Conservation (phyloP, 768 basidiomycete species). For the Termitomyces bulborhizus region DNA sequence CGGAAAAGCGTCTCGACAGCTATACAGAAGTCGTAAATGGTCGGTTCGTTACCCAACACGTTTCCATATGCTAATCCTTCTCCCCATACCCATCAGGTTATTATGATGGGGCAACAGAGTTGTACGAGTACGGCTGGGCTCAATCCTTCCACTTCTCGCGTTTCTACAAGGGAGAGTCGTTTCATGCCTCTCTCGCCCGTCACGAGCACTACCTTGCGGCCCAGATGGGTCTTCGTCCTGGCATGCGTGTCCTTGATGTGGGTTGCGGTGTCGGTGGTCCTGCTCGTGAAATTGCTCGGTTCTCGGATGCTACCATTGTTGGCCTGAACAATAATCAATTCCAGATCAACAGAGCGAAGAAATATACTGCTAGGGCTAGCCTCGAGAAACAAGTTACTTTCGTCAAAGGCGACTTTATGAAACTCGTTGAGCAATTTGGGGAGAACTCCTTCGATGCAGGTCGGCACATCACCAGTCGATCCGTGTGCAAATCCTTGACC, state of each 20-base stretch:
- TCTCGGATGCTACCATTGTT: slow-evolving; percentile 77
- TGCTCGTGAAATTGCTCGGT: slow-evolving; percentile 90
- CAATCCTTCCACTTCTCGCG: slow-evolving; percentile 95
- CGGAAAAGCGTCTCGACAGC: slow-evolving; percentile 65
- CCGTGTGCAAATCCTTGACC: neutral
- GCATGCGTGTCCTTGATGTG: slow-evolving; percentile 96
- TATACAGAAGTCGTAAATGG: slow-evolving; percentile 96
- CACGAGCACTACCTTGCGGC: slow-evolving; percentile 97
- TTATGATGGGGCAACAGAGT: slow-evolving; percentile 93
- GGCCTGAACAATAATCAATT: slow-evolving; percentile 97
- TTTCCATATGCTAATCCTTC: neutral
- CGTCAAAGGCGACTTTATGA: slow-evolving; percentile 96
- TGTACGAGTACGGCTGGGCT: slow-evolving; percentile 94
- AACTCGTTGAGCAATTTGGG: slow-evolving; percentile 85
- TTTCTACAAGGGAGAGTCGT: slow-evolving; percentile 88
- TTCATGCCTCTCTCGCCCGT: slow-evolving; percentile 72
- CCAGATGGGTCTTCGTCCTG: slow-evolving; percentile 76
- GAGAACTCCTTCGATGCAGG: slow-evolving; percentile 93
- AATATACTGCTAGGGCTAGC: slow-evolving; percentile 73
- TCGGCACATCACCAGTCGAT: slow-evolving; percentile 25
- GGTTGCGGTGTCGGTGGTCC: slow-evolving; percentile 98
- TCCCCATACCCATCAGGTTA: slow-evolving; percentile 50
- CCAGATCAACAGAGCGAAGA: slow-evolving; percentile 82
- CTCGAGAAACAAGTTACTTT: slow-evolving; percentile 75
- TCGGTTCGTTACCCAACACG: slow-evolving; percentile 23